phyloP scores from a whole-genome alignment of 805 yeast species.

The Yamadazyma olivae region DNA sequence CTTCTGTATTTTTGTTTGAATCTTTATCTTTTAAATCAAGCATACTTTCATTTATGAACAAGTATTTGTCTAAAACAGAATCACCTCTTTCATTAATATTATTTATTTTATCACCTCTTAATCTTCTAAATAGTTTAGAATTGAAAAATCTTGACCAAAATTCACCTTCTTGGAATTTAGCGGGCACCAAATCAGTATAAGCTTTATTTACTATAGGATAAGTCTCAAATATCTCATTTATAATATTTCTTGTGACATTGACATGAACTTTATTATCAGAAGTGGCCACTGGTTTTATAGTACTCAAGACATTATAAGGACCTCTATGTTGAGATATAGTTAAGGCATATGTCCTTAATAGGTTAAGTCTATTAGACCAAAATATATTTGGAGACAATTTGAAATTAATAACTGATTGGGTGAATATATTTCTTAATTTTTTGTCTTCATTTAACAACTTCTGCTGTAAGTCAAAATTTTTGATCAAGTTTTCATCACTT shows the following conservation, averaged over 20 bases:
- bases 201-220: constrained; percentile 91
- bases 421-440: constrained; percentile 67
- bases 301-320: constrained; percentile 88
- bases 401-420: constrained; percentile 79
- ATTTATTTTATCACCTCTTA: constrained; percentile 81
- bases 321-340: constrained; percentile 84
- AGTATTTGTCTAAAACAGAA: constrained; percentile 76
- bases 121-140: constrained; percentile 79
- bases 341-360: constrained; percentile 81
- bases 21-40: constrained; percentile 10
- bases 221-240: constrained; percentile 84
- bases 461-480: constrained; percentile 77
- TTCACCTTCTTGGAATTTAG: constrained; percentile 76
- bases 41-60: constrained; percentile 44
- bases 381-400: constrained; percentile 79
- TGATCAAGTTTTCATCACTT: constrained; percentile 50
- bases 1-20: constrained; percentile 5
- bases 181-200: constrained; percentile 85
- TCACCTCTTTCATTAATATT: constrained; percentile 79
- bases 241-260: constrained; percentile 85
- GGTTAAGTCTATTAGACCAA: constrained; percentile 80
- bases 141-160: constrained; percentile 96
- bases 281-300: constrained; percentile 91
- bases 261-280: constrained; percentile 93
- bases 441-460: constrained; percentile 68